Evolutionary conservation across 1,284 basidiomycete species (phyloP), one percentile per base, ranked within the genome.

Genomic region (Sanghuangporus baumii): DNA sequence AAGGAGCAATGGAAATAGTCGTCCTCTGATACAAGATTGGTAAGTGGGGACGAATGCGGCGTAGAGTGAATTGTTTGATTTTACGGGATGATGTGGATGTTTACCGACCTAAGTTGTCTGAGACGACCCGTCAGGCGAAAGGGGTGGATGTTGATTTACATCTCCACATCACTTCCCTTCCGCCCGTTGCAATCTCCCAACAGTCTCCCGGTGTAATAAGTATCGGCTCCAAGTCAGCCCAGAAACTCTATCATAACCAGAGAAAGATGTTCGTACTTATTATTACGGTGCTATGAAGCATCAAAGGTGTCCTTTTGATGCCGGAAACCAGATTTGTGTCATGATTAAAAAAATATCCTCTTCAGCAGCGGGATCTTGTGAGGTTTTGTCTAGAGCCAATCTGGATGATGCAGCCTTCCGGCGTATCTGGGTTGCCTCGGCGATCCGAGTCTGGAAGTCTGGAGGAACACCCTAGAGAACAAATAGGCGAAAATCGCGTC

Each of bases 381-480:
- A 14, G 26, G 9, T 11, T 14, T 51, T 50, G 36, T 61, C 59
- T 43, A 37, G 59, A 18, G 40, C 16, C 31, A 61, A 55, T 31
- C 46, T 43, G 55, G 61, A 58, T 11, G 61, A 52, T 57, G 34
- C 26, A 51, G 41, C 38, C 41, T 34, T 58, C 58, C 60, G 59
- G 40, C 60, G 61, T 20, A 62, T 50, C 18, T 50, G 50, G 31
- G 50, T 54, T 62, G 51, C 57, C 57, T 59, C 57, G 64, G 60
- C 60, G 23, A 62, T 46, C 6, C 56, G 60, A 16, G 64, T 54
- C 38, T 31, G 26, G 26, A 31, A 31, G 26, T 31, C 26, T 57
- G 43, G 34, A 59, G 55, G 54, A 65, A 61, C n/a, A 55, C 60
- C 38, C 62, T 60, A 9, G 63, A 62, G 60, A 65, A 65, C 41